Conservation (phyloP, 1,284 basidiomycete species). For the Marasmius oreades region DNA sequence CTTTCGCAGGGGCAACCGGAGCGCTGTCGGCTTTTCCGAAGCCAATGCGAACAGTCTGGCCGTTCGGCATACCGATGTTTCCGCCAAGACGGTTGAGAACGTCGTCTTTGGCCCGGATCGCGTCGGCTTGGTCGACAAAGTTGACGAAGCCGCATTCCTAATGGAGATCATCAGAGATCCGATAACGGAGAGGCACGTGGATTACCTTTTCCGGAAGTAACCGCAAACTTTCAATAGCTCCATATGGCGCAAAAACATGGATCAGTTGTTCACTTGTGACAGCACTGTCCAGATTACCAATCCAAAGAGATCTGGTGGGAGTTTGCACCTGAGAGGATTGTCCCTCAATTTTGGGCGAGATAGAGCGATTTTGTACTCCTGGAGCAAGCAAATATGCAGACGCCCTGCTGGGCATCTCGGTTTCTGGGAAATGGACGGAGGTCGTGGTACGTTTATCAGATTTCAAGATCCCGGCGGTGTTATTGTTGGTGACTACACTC, state of each 20-base stretch:
- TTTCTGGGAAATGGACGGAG: constrained; percentile 68
- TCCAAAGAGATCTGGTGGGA: constrained; percentile 95
- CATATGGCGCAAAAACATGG: constrained; percentile 92
- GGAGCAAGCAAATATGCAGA: constrained; percentile 69
- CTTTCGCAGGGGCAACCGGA: constrained; percentile 82
- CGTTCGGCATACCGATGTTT: constrained; percentile 90
- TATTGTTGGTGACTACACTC: constrained; percentile 36
- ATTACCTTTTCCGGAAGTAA: constrained; percentile 93
- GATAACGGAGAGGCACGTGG: constrained; percentile 12
- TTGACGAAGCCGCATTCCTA: constrained; percentile 99
- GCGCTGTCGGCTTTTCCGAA: constrained; percentile 97
- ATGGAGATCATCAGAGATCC: constrained; percentile 5
- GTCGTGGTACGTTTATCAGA: constrained; percentile 51
- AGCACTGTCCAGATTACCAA: constrained; percentile 92
- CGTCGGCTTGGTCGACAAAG: constrained; percentile 92
- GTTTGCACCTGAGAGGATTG: constrained; percentile 75
- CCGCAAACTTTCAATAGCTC: constrained; percentile 92
- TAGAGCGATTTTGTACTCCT: constrained; percentile 58
- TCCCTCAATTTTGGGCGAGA: constrained; percentile 75
- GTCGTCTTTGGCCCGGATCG: constrained; percentile 94
- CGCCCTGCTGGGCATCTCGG: constrained; percentile 50
- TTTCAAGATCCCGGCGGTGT: constrained; percentile 56
- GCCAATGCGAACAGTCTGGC: constrained; percentile 92
- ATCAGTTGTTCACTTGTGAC: constrained; percentile 94
- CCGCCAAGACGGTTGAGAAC: constrained; percentile 92